Percentiles rank a stretch among this genome's conserved stretches.
phyloP scores from a whole-genome alignment of 228 moss, liverwort and hornwort species.

The Sphagnum fallax region DNA sequence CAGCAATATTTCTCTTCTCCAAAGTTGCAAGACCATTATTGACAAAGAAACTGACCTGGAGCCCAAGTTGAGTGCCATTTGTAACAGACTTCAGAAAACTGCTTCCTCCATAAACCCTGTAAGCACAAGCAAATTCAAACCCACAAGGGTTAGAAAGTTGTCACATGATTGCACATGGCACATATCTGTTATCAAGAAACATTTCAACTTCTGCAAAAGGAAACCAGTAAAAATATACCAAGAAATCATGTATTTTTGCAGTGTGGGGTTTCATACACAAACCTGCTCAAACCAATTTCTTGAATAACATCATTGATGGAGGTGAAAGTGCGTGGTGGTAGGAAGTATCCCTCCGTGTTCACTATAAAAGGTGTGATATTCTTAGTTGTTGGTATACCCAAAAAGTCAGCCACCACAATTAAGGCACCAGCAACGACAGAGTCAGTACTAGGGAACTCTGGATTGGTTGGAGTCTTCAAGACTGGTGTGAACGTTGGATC shows the following conservation, averaged over 20 bases:
- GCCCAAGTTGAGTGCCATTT: constrained; percentile 32
- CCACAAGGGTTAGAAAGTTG: neutral
- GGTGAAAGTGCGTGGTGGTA: constrained; percentile 39
- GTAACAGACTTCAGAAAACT: constrained; percentile 45
- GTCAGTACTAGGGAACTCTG: constrained; percentile 81
- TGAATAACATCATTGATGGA: constrained; percentile 19
- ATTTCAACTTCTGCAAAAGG: neutral
- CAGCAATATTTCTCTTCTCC: no score
- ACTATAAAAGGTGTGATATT: constrained; percentile 27
- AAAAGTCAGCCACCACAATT: constrained; percentile 35
- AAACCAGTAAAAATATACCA: neutral
- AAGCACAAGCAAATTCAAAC: neutral
- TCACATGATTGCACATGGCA: neutral
- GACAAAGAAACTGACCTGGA: constrained; percentile 15
- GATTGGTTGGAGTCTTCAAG: constrained; percentile 52
- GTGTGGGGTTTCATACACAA: neutral
- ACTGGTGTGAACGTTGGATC: constrained; percentile 28
- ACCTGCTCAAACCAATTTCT: constrained; percentile 55
- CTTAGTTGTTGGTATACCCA: constrained; percentile 20
- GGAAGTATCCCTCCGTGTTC: constrained; percentile 51
- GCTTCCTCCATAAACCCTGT: constrained; percentile 67
- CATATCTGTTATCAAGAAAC: no score
- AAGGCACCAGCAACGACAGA: constrained; percentile 50
- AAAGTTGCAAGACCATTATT: no score
- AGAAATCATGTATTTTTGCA: neutral